Evolutionary conservation across 441 rosid species (phyloP).

Genomic region (Adansonia grandidieri): DNA sequence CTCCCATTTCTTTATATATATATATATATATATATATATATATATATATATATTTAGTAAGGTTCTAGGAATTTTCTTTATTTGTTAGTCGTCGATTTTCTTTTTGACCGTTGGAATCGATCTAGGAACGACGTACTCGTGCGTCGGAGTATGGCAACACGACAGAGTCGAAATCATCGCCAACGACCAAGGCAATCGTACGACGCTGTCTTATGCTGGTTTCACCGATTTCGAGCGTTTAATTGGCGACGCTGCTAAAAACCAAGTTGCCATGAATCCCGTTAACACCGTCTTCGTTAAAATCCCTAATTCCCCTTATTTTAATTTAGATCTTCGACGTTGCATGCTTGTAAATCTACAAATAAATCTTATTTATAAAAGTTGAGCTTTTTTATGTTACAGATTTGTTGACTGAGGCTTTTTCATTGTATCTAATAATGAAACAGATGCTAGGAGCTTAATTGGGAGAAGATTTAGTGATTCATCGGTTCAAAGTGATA

Average conservation of each 20-base stretch:
- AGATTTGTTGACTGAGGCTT: too few relatives aligned
- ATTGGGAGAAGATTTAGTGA: conserved; percentile 55
- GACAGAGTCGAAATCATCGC: conserved; percentile 73
- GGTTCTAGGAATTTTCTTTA: not conserved
- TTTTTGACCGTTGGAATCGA: conserved; percentile 53
- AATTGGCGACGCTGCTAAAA: conserved; percentile 67
- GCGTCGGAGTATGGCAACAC: conserved; percentile 76
- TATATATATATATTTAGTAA: too few relatives aligned
- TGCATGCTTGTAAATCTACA: too few relatives aligned
- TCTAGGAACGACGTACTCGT: conserved; percentile 64
- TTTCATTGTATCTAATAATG: too few relatives aligned
- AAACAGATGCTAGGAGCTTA: conserved; percentile 52
- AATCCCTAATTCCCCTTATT: not conserved
- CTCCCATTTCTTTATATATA: not conserved
- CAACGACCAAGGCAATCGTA: conserved; percentile 75
- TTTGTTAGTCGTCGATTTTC: not conserved
- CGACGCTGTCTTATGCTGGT: conserved; percentile 68
- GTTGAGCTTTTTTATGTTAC: too few relatives aligned
- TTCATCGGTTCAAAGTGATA: not conserved
- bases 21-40: too few relatives aligned
- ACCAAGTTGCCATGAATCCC: conserved; percentile 76
- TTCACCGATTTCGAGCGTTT: conserved; percentile 62
- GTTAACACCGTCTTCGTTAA: conserved; percentile 68
- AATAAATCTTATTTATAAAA: too few relatives aligned
- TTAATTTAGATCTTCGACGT: too few relatives aligned